Percentiles rank a stretch among this genome's conserved stretches.
Evolutionary conservation across 148 eudicot genomes (phyloP).

Genomic region (Cornus kousa): DNA sequence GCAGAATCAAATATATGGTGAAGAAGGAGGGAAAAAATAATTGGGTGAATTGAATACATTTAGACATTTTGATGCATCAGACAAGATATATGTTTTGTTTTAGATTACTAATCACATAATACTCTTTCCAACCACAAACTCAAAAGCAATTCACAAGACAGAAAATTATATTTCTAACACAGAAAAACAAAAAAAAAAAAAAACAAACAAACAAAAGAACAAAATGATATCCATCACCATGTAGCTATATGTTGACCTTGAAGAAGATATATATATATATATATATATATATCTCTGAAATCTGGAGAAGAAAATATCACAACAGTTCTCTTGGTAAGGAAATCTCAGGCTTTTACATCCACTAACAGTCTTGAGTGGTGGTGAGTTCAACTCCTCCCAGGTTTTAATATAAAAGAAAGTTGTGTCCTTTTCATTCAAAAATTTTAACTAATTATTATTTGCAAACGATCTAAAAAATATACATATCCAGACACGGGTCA

Average conservation of each 20-base stretch:
- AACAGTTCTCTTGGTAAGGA: constrained; percentile 28
- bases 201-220: not conserved
- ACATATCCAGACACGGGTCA: constrained; percentile 39
- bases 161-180: constrained; percentile 1
- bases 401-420: constrained; percentile 11
- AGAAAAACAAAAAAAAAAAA: not conserved
- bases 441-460: constrained; percentile 7
- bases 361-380: constrained; percentile 30
- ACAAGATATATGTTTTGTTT: not conserved
- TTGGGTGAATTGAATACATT: not conserved
- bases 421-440: constrained; percentile 14
- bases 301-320: constrained; percentile 18
- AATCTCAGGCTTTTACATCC: constrained; percentile 31
- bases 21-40: not conserved
- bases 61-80: not conserved
- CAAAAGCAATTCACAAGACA: not conserved
- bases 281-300: not conserved
- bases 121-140: not conserved
- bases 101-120: not conserved
- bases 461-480: constrained; percentile 9
- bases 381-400: constrained; percentile 19
- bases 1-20: not conserved
- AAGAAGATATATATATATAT: not conserved
- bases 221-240: not conserved
- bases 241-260: constrained; percentile 6